Percentiles rank a stretch among this genome's conserved stretches.
These are phyloP conservation scores for Boechera divaricarpa DNA, from an alignment of 345 rosid species.

Conservation along the genomic window DNA sequence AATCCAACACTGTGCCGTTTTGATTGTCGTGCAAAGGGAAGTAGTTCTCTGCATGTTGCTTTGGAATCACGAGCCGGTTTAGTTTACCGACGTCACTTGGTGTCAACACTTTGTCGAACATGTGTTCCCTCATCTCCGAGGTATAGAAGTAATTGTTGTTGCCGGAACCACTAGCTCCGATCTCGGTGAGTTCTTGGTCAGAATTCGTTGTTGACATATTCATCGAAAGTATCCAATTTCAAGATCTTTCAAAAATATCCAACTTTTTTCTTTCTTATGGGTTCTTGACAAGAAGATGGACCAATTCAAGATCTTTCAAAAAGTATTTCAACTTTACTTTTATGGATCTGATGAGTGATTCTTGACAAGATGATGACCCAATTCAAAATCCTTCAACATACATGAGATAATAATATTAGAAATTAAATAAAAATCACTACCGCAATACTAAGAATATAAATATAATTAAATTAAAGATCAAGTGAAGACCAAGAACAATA, in stretches of 20 bases:
- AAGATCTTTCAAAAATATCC: slow-evolving; percentile 28
- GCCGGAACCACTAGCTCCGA: slow-evolving; percentile 30
- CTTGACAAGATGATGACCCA: slow-evolving; percentile 15
- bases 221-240: slow-evolving; percentile 44
- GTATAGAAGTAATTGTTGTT: slow-evolving; percentile 36
- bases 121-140: slow-evolving; percentile 56
- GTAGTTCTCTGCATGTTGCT: slow-evolving; percentile 81
- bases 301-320: slow-evolving; percentile 33
- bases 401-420: slow-evolving; percentile 23
- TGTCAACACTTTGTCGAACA: slow-evolving; percentile 81
- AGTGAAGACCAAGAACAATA: slow-evolving; percentile 18
- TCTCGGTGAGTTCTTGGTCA: slow-evolving; percentile 44
- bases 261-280: slow-evolving; percentile 8
- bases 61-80: slow-evolving; percentile 79
- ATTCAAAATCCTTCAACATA: slow-evolving; percentile 31
- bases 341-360: slow-evolving; percentile 35
- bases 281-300: slow-evolving; percentile 22
- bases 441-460: background rate
- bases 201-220: slow-evolving; percentile 53
- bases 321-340: slow-evolving; percentile 5
- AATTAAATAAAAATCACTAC: slow-evolving; percentile 1
- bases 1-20: slow-evolving; percentile 76
- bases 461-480: slow-evolving; percentile 1
- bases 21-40: slow-evolving; percentile 59
- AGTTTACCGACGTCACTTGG: slow-evolving; percentile 86